These are phyloP conservation scores for Synchytrium microbalum DNA, from an alignment of 371 early-diverging fungal species.

Conservation along the genomic window DNA sequence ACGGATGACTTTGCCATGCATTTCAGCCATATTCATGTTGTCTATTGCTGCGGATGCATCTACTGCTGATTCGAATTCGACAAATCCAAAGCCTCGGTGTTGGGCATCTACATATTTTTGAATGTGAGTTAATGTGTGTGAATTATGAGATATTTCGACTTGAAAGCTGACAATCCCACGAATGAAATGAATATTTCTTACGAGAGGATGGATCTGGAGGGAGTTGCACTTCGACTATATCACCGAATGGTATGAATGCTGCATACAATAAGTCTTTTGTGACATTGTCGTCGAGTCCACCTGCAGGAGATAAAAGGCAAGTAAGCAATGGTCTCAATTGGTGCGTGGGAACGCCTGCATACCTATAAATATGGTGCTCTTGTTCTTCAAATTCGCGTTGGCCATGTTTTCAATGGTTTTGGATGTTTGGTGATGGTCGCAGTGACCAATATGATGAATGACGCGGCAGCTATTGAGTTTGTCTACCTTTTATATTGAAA, in stretches of 20 bases:
- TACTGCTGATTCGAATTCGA: slow-evolving; percentile 77
- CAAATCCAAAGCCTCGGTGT: slow-evolving; percentile 91
- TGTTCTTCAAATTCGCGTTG: neutral
- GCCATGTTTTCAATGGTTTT: neutral
- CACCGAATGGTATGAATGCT: slow-evolving; percentile 95
- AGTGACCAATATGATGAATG: too few relatives aligned
- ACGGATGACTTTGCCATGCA: slow-evolving; percentile 81
- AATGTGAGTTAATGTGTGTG: neutral
- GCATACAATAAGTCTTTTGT: slow-evolving; percentile 69
- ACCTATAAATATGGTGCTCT: neutral
- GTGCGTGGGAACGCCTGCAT: neutral
- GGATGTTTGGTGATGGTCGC: too few relatives aligned
- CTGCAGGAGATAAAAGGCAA: neutral
- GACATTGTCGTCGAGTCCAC: slow-evolving; percentile 77
- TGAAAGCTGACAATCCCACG: slow-evolving; percentile 1
- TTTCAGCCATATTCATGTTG: slow-evolving; percentile 87
- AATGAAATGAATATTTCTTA: slow-evolving; percentile 27
- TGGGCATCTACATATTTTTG: slow-evolving; percentile 35
- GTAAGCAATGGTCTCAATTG: too few relatives aligned
- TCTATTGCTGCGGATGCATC: slow-evolving; percentile 87
- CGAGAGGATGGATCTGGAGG: slow-evolving; percentile 68
- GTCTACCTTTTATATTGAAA: too few relatives aligned
- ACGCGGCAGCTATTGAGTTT: too few relatives aligned
- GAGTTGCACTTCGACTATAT: slow-evolving; percentile 79
- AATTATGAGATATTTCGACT: neutral